These are phyloP conservation scores for Lantana camara DNA, from an alignment of 257 asterid genomes.

Conservation along the genomic window DNA sequence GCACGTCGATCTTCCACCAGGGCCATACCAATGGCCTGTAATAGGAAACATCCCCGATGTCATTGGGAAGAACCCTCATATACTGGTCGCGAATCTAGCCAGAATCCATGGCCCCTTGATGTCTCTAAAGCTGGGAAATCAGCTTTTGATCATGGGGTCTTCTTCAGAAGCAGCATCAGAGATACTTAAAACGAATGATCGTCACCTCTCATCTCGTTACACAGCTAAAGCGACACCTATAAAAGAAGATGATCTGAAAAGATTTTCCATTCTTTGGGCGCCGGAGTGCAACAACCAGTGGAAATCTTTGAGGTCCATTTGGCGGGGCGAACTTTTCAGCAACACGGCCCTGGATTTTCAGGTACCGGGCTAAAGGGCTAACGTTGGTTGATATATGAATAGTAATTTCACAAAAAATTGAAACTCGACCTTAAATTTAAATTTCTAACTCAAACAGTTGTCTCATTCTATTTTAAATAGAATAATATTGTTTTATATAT, in stretches of 20 bases:
- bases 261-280: constrained; percentile 45
- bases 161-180: constrained; percentile 37
- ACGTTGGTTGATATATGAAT: no score
- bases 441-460: no score
- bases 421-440: no score
- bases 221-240: constrained; percentile 52
- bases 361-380: no score
- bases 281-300: constrained; percentile 36
- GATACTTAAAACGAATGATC: constrained; percentile 44
- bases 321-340: constrained; percentile 43
- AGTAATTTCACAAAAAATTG: no score
- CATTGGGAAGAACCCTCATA: constrained; percentile 39
- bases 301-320: constrained; percentile 35
- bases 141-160: constrained; percentile 39
- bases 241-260: constrained; percentile 37
- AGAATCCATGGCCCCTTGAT: constrained; percentile 39
- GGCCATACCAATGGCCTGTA: constrained; percentile 48
- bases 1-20: constrained; percentile 49
- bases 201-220: constrained; percentile 44
- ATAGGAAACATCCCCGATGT: constrained; percentile 43
- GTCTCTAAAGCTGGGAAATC: constrained; percentile 39
- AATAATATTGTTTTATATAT: no score
- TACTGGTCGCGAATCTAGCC: constrained; percentile 39
- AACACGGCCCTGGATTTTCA: constrained; percentile 31
- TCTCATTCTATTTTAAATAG: no score